Conservation (phyloP, 305 asterid genomes). For the Fraxinus velutina region DNA sequence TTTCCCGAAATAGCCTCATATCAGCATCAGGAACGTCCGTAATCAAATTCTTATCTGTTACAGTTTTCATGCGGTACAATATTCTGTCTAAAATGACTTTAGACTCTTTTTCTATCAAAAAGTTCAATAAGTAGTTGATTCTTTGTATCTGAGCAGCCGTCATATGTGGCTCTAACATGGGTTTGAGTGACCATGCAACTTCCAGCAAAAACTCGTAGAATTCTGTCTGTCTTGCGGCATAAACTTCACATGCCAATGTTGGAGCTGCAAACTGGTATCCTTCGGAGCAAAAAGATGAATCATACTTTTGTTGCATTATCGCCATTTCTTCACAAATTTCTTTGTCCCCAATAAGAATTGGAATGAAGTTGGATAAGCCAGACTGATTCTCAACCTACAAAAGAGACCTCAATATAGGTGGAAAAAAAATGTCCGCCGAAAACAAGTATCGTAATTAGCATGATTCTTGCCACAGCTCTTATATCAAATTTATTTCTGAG, state of each 20-base stretch:
- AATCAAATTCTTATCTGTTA: slow-evolving; percentile 29
- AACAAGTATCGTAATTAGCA: background rate
- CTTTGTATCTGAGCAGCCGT: slow-evolving; percentile 50
- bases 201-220: slow-evolving; percentile 62
- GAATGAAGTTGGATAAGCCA: slow-evolving; percentile 89
- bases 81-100: slow-evolving; percentile 56
- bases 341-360: slow-evolving; percentile 69
- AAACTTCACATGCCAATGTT: slow-evolving; percentile 40
- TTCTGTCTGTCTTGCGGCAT: slow-evolving; percentile 36
- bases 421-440: background rate
- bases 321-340: slow-evolving; percentile 79
- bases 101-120: slow-evolving; percentile 53
- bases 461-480: slow-evolving; percentile 1
- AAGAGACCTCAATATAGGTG: slow-evolving; percentile 10
- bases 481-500: background rate
- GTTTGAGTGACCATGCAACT: slow-evolving; percentile 75
- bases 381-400: slow-evolving; percentile 90
- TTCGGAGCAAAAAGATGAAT: slow-evolving; percentile 26
- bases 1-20: slow-evolving; percentile 36
- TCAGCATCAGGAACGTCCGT: slow-evolving; percentile 45
- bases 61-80: slow-evolving; percentile 33
- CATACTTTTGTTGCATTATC: slow-evolving; percentile 47
- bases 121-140: slow-evolving; percentile 43
- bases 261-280: slow-evolving; percentile 26
- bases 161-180: slow-evolving; percentile 32